Base-by-base conservation (phyloP, 2,329 filamentous ascomycete species). In the Lasiodiplodia theobromae region DNA sequence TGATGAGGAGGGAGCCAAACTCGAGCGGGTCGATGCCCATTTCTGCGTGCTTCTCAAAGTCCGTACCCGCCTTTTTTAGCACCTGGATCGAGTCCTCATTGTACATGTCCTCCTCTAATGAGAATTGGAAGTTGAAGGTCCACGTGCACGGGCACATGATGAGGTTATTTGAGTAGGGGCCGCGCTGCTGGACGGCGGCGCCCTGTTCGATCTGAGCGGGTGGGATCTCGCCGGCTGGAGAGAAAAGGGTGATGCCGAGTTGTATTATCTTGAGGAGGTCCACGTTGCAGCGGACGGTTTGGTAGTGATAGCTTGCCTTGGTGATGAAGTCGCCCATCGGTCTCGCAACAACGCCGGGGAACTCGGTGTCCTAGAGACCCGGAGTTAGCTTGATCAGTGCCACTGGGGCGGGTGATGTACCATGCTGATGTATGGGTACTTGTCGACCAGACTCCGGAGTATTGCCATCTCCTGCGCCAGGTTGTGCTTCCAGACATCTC, bases 81-180 rank as follows among this genome's bases (percentile, higher is more conserved):
- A 97, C 93, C 72, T 96, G 92, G 73, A 97, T 97, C 18, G 94
- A 97, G 69, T 94, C 92, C 77, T 97, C 92, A 71, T 96, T 96
- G 82, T 96, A 98, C 96, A 99, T 99, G 81, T 99, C 96, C 49
- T 95, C 89, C 73, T 96, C 92, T 11, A 97, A 86, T 1, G 93
- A 96, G 80, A 98, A 99, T 74, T 94, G 91, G 82, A 99, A 99
- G 85, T 99, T 98, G 86, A 99, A 99, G 74, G 97, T 95, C 96
- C 96, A 99, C 21, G 95, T 96, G 77, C 92, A 96, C 18, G 93
- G 95, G 69, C 93, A 89, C 60, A 87, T 86, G n/a, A 84, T 77
- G 66, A 87, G 81, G 71, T 84, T 85, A 71, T 84, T 85, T 23
- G 80, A 81, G 71, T 87, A 86, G 31, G 81, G 80, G 25, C 58